A percentile compares a stretch with the other conserved stretches of the same genome.
These are phyloP conservation scores for Aureobasidium sp. DNA, from an alignment of 2,329 filamentous ascomycete species.

Conservation along the genomic window DNA sequence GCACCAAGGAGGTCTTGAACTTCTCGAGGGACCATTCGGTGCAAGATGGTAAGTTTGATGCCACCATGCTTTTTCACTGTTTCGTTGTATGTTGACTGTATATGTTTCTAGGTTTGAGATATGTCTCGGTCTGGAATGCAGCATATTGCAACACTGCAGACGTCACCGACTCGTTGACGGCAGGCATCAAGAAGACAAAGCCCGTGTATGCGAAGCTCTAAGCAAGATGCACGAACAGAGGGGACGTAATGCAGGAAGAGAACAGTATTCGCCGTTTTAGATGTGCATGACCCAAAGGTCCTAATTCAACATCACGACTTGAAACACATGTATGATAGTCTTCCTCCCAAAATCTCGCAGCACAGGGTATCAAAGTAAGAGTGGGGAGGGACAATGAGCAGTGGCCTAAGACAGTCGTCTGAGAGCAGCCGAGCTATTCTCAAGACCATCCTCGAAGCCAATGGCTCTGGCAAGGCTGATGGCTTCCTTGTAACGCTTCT, in stretches of 20 bases:
- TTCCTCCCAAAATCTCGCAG: neutral
- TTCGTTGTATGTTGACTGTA: neutral
- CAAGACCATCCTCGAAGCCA: constrained; percentile 38
- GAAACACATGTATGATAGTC: neutral
- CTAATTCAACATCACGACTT: neutral
- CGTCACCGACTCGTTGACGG: constrained; percentile 63
- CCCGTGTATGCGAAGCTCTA: constrained; percentile 80
- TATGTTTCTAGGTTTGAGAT: constrained; percentile 52
- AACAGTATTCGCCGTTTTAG: neutral
- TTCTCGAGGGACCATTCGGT: constrained; percentile 70
- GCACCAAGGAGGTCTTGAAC: constrained; percentile 80
- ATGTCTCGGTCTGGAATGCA: constrained; percentile 82
- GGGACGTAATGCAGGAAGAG: neutral
- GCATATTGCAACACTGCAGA: constrained; percentile 74
- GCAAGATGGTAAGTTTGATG: constrained; percentile 55
- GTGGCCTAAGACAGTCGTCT: constrained; percentile 23
- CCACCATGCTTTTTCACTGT: too few relatives aligned
- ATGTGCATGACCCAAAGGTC: neutral
- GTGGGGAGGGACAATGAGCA: neutral
- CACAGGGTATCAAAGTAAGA: constrained; percentile 2
- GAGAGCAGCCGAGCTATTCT: constrained; percentile 33
- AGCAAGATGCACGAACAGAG: neutral
- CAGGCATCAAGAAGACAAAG: constrained; percentile 67
- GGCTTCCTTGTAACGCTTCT: constrained; percentile 59
- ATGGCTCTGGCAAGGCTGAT: constrained; percentile 46